Percentiles rank a stretch among this genome's conserved stretches.
Conservation (phyloP, 495 filamentous ascomycete species). For the Hyaloscypha bicolor region DNA sequence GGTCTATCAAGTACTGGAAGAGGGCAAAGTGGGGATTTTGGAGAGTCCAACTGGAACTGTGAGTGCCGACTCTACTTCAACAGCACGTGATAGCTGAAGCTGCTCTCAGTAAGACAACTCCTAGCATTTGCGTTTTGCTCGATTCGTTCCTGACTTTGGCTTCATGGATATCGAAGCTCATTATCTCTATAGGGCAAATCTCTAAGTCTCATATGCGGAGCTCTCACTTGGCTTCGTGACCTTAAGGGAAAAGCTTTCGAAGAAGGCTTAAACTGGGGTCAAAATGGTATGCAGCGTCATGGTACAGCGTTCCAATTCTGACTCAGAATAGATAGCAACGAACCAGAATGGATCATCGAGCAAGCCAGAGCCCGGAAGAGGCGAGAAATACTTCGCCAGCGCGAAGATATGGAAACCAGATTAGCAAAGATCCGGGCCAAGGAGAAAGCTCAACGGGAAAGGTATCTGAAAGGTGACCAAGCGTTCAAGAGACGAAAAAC, state of each 20-base stretch:
- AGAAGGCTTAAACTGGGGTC: constrained; percentile 48
- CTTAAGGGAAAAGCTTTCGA: constrained; percentile 73
- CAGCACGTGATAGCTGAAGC: constrained; percentile 23
- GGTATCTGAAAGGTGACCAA: constrained; percentile 41
- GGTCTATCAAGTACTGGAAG: constrained; percentile 79
- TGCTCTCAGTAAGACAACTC: not conserved
- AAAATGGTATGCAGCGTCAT: constrained; percentile 32
- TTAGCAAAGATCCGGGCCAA: constrained; percentile 68
- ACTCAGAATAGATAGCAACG: constrained; percentile 58
- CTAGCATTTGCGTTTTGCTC: not conserved
- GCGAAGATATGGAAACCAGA: constrained; percentile 70
- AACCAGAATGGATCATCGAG: constrained; percentile 89
- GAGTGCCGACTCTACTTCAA: constrained; percentile 29
- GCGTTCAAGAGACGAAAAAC: constrained; percentile 51
- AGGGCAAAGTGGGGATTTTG: constrained; percentile 85
- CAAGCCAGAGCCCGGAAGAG: constrained; percentile 68
- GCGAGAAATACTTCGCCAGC: constrained; percentile 63
- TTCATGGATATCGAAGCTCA: not conserved
- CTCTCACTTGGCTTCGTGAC: constrained; percentile 90
- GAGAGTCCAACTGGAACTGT: constrained; percentile 88
- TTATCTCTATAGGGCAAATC: constrained; percentile 77
- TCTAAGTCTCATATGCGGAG: constrained; percentile 88
- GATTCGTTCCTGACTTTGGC: constrained; percentile 1
- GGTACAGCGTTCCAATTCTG: not conserved
- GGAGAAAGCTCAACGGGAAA: constrained; percentile 64